Evolutionary conservation across 805 yeast genomes (phyloP).

Genomic region (Teunomyces aglyptinius): DNA sequence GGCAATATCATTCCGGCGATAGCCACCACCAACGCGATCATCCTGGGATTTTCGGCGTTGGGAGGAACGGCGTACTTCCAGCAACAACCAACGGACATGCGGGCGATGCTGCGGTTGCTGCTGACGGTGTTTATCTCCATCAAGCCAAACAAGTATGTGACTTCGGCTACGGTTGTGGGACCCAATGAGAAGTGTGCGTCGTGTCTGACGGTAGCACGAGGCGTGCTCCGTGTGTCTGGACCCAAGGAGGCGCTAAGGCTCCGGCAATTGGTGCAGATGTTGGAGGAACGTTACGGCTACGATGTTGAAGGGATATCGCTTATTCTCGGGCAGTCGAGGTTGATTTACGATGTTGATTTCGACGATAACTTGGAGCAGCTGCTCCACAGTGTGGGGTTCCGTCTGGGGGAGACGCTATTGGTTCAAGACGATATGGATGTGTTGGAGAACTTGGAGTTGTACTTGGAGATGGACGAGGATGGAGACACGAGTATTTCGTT

Average conservation of each 20-base stretch:
- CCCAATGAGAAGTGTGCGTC: conserved; percentile 76
- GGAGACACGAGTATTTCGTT: not conserved
- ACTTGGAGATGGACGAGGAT: conserved; percentile 30
- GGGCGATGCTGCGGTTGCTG: conserved; percentile 7
- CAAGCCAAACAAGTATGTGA: conserved; percentile 60
- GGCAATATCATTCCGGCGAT: conserved; percentile 98
- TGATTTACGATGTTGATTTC: conserved; percentile 83
- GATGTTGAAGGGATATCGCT: conserved; percentile 51
- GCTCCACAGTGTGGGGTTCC: conserved; percentile 51
- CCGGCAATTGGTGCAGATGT: conserved; percentile 47
- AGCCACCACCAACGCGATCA: conserved; percentile 95
- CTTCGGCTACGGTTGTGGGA: conserved; percentile 56
- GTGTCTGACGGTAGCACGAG: conserved; percentile 55
- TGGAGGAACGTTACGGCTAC: conserved; percentile 53
- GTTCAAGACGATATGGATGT: conserved; percentile 80
- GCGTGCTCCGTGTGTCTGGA: conserved; percentile 29
- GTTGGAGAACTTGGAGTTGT: conserved; percentile 61
- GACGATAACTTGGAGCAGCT: conserved; percentile 65
- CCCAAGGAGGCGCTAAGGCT: conserved; percentile 21
- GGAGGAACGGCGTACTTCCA: conserved; percentile 58
- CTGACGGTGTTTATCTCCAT: conserved; percentile 40
- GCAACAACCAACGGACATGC: conserved; percentile 6
- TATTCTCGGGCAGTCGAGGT: conserved; percentile 54
- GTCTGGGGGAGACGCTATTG: conserved; percentile 59
- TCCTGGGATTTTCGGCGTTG: conserved; percentile 84